phyloP scores from a whole-genome alignment of 176 grass and related monocot genomes.

The Echinochloa phyllopogon region DNA sequence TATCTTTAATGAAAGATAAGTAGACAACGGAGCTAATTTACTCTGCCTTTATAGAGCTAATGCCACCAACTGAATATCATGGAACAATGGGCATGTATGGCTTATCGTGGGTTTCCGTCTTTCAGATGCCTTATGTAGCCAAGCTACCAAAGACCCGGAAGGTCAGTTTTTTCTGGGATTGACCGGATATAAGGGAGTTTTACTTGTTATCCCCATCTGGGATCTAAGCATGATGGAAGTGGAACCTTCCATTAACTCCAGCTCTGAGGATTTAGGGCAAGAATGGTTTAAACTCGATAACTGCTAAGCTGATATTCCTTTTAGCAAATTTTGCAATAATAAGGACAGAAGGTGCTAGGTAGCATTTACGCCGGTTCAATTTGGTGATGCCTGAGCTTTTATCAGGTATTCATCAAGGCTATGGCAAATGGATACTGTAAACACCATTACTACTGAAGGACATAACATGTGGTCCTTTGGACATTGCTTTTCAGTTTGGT shows the following conservation, averaged over 20 bases:
- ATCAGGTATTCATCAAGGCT: conserved; percentile 5
- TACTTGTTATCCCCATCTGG: conserved; percentile 9
- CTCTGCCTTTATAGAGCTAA: conserved; percentile 4
- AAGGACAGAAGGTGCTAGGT: neutral
- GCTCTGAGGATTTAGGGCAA: conserved; percentile 12
- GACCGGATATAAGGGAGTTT: conserved; percentile 3
- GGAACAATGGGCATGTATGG: neutral
- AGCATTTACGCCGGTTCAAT: neutral
- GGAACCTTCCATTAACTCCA: conserved; percentile 10
- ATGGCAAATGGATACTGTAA: neutral
- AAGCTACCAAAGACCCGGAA: neutral
- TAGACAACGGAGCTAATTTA: neutral
- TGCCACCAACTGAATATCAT: neutral
- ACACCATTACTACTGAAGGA: neutral
- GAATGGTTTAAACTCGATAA: neutral
- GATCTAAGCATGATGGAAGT: conserved; percentile 13
- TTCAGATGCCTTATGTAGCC: conserved; percentile 6
- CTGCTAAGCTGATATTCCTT: neutral
- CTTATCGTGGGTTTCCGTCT: neutral
- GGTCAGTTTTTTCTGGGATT: neutral
- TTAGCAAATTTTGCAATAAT: neutral
- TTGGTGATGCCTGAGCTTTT: conserved; percentile 16
- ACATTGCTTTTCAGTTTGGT: conserved; percentile 25
- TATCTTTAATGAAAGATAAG: conserved; percentile 10
- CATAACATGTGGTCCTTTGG: neutral